phyloP scores from a whole-genome alignment of 768 basidiomycete genomes.

The Leccinum broughii region DNA sequence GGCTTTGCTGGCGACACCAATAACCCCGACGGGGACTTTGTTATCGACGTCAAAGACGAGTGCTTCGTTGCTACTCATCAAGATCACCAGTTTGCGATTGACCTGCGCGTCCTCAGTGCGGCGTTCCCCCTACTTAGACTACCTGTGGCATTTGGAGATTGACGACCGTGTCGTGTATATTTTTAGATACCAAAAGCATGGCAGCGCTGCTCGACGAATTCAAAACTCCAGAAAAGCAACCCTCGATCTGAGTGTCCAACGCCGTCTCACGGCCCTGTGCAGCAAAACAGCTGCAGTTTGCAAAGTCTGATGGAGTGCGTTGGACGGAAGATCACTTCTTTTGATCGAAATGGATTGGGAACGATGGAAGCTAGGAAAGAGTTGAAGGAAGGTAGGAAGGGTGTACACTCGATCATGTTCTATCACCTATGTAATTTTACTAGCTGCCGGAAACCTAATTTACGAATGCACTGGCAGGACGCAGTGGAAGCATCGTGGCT shows the following conservation, averaged over 20 bases:
- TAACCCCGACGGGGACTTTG: constrained; percentile 60
- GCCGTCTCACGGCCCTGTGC: no score
- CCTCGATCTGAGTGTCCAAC: constrained; percentile 18
- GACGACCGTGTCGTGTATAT: neutral
- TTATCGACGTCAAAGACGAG: constrained; percentile 80
- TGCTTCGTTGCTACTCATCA: constrained; percentile 89
- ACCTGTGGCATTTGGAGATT: neutral
- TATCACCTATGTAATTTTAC: no score
- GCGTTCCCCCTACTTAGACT: constrained; percentile 11
- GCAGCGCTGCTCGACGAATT: constrained; percentile 77
- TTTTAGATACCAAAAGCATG: constrained; percentile 86
- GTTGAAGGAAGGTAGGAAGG: constrained; percentile 1
- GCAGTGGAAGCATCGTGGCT: no score
- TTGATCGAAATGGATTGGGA: constrained; percentile 35
- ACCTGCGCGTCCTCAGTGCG: constrained; percentile 92
- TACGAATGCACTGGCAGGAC: neutral
- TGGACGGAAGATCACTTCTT: constrained; percentile 67
- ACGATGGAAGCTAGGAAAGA: constrained; percentile 36
- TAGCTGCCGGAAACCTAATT: no score
- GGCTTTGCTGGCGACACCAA: constrained; percentile 61
- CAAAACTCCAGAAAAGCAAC: constrained; percentile 55
- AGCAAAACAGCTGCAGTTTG: no score
- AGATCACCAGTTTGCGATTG: constrained; percentile 90
- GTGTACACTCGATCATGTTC: no score
- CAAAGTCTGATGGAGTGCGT: constrained; percentile 71